Evolutionary conservation across 306 rosid species (phyloP).

Genomic region (Glycine soja): DNA sequence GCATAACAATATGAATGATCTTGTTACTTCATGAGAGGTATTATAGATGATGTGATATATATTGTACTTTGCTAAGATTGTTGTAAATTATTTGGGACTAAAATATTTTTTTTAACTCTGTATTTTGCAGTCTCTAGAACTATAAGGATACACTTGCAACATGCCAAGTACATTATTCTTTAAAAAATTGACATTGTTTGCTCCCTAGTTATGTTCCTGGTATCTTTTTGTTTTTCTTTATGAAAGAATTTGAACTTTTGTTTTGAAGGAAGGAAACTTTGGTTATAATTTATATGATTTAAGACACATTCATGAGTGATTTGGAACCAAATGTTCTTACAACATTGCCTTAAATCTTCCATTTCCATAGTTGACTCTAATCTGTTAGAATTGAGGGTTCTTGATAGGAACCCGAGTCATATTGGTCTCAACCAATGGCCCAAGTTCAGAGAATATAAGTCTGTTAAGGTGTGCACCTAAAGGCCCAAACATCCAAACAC

Average conservation of each 20-base stretch:
- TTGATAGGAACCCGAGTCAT: too few species aligned
- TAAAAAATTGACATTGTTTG: slow-evolving; percentile 19
- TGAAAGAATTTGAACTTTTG: slow-evolving; percentile 24
- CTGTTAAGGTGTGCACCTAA: too few species aligned
- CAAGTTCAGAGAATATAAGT: too few species aligned
- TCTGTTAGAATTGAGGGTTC: slow-evolving; percentile 1
- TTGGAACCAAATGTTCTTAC: too few species aligned
- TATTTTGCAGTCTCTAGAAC: slow-evolving; percentile 75
- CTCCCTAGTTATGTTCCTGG: slow-evolving; percentile 11
- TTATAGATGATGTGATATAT: slow-evolving; percentile 23
- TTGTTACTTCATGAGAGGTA: slow-evolving; percentile 93
- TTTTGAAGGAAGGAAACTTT: slow-evolving; percentile 6
- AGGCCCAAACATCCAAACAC: too few species aligned
- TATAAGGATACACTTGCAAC: slow-evolving; percentile 78
- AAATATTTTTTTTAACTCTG: background rate
- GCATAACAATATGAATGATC: slow-evolving; percentile 86
- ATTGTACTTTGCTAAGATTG: slow-evolving; percentile 4
- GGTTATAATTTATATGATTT: slow-evolving; percentile 22
- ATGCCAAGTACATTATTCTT: slow-evolving; percentile 69
- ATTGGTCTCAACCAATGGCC: too few species aligned
- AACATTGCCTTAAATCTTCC: too few species aligned
- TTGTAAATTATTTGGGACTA: slow-evolving; percentile 34
- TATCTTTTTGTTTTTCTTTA: background rate
- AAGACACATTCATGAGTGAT: slow-evolving; percentile 2
- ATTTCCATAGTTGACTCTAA: background rate